phyloP scores from a whole-genome alignment of 208 protist species.

The Leishmania martiniquensis region DNA sequence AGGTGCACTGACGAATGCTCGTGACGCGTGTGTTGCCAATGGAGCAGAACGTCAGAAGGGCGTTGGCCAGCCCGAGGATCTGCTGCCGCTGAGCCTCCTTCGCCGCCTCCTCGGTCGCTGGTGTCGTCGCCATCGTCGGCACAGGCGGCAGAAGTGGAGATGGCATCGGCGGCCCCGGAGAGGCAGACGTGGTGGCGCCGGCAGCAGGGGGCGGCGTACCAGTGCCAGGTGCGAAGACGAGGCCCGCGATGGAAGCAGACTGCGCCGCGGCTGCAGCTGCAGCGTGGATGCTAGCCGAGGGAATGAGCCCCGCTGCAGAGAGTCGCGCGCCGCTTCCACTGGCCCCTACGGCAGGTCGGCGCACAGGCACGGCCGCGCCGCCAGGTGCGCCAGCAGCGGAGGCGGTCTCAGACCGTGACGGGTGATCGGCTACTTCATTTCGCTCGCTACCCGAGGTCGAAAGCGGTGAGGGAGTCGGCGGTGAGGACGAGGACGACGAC shows the following conservation, averaged over 20 bases:
- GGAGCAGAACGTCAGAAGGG: conserved; percentile 56
- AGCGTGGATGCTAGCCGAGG: conserved; percentile 24
- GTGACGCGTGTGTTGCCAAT: conserved; percentile 59
- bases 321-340: neutral
- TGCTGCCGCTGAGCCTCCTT: conserved; percentile 41
- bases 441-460: conserved; percentile 19
- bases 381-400: neutral
- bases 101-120: conserved; percentile 1
- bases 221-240: neutral
- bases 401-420: neutral
- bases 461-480: conserved; percentile 21
- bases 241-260: neutral
- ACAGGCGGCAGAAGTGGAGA: neutral
- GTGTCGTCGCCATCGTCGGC: neutral
- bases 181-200: neutral
- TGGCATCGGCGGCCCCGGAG: neutral
- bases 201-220: neutral
- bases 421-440: neutral
- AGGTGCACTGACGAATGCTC: conserved; percentile 82
- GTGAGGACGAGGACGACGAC: conserved; percentile 12
- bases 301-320: neutral
- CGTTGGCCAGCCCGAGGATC: conserved; percentile 72
- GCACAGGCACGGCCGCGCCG: neutral
- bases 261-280: neutral
- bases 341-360: neutral